Evolutionary conservation across 495 filamentous ascomycete species (phyloP).

Genomic region (Parmelia sp.): DNA sequence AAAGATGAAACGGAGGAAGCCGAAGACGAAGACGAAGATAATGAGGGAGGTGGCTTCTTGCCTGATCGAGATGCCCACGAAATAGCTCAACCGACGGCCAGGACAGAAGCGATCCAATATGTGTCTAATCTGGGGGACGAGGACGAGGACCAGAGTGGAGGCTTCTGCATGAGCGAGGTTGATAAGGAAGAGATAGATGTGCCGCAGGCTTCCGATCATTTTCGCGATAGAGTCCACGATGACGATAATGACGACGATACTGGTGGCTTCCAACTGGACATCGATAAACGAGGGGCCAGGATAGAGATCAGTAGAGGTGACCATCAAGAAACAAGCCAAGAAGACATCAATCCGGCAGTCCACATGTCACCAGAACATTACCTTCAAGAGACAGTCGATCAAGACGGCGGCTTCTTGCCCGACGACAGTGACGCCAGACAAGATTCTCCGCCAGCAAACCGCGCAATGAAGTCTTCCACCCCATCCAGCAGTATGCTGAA

Average conservation of each 20-base stretch:
- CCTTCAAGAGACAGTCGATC: background rate
- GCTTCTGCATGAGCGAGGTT: background rate
- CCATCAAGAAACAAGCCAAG: background rate
- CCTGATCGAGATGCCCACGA: constrained; percentile 14
- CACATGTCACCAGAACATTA: background rate
- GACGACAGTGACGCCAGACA: background rate
- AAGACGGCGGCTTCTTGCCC: constrained; percentile 1
- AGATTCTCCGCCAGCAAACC: background rate
- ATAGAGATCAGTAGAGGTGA: background rate
- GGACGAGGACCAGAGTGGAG: constrained; percentile 3
- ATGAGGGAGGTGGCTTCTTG: constrained; percentile 22
- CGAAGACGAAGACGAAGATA: constrained; percentile 28
- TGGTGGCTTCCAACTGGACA: constrained; percentile 14
- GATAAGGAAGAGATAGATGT: background rate
- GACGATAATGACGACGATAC: background rate
- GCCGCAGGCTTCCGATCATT: background rate
- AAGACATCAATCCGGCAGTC: background rate
- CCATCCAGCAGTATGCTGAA: background rate
- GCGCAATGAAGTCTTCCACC: background rate
- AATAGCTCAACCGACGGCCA: constrained; percentile 21
- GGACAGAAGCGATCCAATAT: background rate
- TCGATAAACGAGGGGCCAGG: constrained; percentile 9
- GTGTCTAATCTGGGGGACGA: background rate
- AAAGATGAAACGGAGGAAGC: constrained; percentile 20
- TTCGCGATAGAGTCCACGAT: constrained; percentile 12